Conservation (phyloP, 495 filamentous ascomycete species). For the Xylaria sp. region DNA sequence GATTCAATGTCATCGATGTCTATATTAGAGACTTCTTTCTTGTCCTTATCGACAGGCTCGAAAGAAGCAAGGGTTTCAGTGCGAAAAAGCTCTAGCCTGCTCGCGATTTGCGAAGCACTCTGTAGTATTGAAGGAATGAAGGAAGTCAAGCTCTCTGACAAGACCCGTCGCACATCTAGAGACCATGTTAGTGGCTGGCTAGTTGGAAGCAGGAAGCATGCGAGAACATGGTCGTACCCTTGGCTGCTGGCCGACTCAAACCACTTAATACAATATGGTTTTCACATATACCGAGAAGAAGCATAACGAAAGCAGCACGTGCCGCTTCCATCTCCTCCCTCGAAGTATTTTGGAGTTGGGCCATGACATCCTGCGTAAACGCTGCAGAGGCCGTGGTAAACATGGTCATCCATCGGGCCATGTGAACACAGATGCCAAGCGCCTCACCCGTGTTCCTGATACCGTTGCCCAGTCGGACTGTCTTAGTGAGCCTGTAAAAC, state of each 20-base stretch:
- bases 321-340: slow-evolving; percentile 58
- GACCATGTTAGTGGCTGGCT: slow-evolving; percentile 28
- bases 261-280: slow-evolving; percentile 55
- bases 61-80: slow-evolving; percentile 55
- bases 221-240: slow-evolving; percentile 46
- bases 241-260: slow-evolving; percentile 51
- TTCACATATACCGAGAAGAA: slow-evolving; percentile 57
- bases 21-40: slow-evolving; percentile 50
- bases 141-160: slow-evolving; percentile 55
- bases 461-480: slow-evolving; percentile 47
- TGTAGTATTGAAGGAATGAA: slow-evolving; percentile 63
- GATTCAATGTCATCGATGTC: slow-evolving; percentile 58
- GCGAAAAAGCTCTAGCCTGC: slow-evolving; percentile 58
- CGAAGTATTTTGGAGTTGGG: slow-evolving; percentile 46
- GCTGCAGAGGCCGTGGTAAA: slow-evolving; percentile 49
- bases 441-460: slow-evolving; percentile 46
- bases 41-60: slow-evolving; percentile 51
- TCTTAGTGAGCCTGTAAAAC: slow-evolving; percentile 59
- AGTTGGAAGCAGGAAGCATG: slow-evolving; percentile 16
- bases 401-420: slow-evolving; percentile 54
- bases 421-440: slow-evolving; percentile 42
- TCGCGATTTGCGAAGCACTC: slow-evolving; percentile 55
- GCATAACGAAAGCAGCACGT: slow-evolving; percentile 61
- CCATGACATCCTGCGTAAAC: slow-evolving; percentile 51
- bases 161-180: slow-evolving; percentile 51